Conservation (phyloP, 257 asterid genomes). For the Lithospermum erythrorhizon region DNA sequence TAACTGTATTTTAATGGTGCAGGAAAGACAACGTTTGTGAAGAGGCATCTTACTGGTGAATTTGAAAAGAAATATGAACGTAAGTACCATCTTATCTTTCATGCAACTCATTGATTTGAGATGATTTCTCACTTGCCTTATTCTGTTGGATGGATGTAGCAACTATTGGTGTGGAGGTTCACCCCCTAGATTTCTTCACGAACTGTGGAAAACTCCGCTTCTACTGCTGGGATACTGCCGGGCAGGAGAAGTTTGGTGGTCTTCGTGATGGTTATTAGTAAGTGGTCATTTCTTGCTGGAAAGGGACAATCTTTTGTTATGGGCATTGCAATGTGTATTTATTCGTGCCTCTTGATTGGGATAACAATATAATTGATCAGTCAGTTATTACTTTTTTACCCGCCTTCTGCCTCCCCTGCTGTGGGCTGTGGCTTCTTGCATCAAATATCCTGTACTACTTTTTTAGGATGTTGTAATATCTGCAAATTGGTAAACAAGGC, state of each 20-base stretch:
- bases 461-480: too few relatives aligned
- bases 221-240: conserved; percentile 4
- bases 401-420: too few relatives aligned
- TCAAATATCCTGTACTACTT: too few relatives aligned
- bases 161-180: conserved; percentile 6
- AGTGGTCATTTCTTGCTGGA: background rate
- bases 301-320: too few relatives aligned
- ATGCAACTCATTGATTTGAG: background rate
- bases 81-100: background rate
- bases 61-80: conserved; percentile 6
- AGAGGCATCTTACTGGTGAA: conserved; percentile 6
- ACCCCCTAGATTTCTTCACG: conserved; percentile 4
- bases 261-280: background rate
- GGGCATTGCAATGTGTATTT: too few relatives aligned
- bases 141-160: background rate
- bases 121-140: background rate
- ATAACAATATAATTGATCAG: too few relatives aligned
- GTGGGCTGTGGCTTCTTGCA: too few relatives aligned
- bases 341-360: too few relatives aligned
- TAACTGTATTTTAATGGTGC: background rate
- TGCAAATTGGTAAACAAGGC: too few relatives aligned
- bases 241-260: conserved; percentile 5
- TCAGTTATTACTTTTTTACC: too few relatives aligned
- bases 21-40: conserved; percentile 5
- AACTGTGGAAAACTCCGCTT: conserved; percentile 4